These are phyloP conservation scores for Thalassiosira exigua DNA, from an alignment of 352 stramenopile species.

Conservation along the genomic window DNA sequence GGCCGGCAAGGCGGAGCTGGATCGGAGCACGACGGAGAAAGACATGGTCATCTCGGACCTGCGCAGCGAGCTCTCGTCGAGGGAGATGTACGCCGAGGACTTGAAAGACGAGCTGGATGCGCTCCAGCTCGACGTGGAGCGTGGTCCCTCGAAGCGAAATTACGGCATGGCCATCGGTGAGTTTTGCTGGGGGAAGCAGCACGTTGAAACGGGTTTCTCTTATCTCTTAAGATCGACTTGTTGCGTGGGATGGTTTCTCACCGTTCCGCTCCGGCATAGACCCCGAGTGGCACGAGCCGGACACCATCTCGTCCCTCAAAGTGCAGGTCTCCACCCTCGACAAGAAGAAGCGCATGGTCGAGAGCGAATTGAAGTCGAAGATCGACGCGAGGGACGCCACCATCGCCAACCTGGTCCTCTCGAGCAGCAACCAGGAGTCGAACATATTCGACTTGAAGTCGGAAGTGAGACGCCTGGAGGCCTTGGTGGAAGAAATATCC, in stretches of 20 bases:
- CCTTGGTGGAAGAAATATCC: constrained; percentile 27
- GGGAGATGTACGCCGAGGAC: constrained; percentile 37
- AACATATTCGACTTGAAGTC: constrained; percentile 54
- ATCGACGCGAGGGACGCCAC: constrained; percentile 74
- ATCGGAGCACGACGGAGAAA: constrained; percentile 28
- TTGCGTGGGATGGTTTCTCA: too few species aligned
- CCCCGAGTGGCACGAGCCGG: constrained; percentile 38
- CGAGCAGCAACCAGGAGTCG: constrained; percentile 67
- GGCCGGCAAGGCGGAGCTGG: constrained; percentile 22
- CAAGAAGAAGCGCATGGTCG: constrained; percentile 48
- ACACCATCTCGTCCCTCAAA: constrained; percentile 46
- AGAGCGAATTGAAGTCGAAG: constrained; percentile 60
- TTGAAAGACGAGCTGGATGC: constrained; percentile 35
- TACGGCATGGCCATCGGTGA: constrained; percentile 34
- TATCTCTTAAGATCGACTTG: too few species aligned
- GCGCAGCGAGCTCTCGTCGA: constrained; percentile 40
- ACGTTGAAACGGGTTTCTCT: too few species aligned
- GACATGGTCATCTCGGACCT: constrained; percentile 52
- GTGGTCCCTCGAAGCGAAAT: constrained; percentile 23
- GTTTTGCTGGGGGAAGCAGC: too few species aligned
- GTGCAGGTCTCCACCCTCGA: constrained; percentile 27
- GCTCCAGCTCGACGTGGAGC: constrained; percentile 27
- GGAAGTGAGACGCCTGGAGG: constrained; percentile 46
- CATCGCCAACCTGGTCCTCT: constrained; percentile 70
- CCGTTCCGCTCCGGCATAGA: too few species aligned